Percentiles rank a stretch among this genome's conserved stretches.
Evolutionary conservation across 495 filamentous ascomycete species (phyloP).

Genomic region (Hypoxylon lienhwacheense): DNA sequence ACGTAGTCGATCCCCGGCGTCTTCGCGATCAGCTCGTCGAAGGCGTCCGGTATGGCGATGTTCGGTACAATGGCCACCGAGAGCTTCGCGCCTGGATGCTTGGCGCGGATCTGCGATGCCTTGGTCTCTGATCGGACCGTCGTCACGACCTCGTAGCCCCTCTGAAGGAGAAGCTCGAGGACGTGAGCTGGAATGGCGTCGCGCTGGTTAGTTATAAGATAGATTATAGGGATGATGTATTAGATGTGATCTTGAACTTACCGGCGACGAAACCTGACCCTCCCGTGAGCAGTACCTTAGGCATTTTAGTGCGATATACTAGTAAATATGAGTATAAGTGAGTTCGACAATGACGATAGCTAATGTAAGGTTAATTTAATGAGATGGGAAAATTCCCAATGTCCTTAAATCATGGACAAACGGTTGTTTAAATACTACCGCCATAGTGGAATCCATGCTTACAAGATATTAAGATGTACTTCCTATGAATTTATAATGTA

Average conservation of each 20-base stretch:
- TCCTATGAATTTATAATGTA: too few species aligned
- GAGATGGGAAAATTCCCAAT: too few species aligned
- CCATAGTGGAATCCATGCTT: too few species aligned
- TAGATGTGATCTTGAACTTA: conserved; percentile 26
- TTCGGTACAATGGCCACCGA: conserved; percentile 79
- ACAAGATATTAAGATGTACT: too few species aligned
- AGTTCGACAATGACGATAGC: neutral
- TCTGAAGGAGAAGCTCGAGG: conserved; percentile 70
- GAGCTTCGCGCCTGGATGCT: conserved; percentile 67
- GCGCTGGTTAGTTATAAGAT: neutral
- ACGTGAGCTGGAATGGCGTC: conserved; percentile 62
- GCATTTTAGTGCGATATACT: conserved; percentile 43
- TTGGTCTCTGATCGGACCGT: conserved; percentile 83
- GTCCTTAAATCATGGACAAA: too few species aligned
- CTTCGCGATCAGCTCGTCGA: conserved; percentile 72
- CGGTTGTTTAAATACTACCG: too few species aligned
- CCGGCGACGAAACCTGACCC: conserved; percentile 57
- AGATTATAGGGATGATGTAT: neutral
- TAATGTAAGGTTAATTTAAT: neutral
- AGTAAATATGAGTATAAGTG: neutral
- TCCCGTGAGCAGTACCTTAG: conserved; percentile 62
- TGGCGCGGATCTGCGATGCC: conserved; percentile 69
- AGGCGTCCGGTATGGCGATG: conserved; percentile 73
- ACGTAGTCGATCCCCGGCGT: conserved; percentile 81
- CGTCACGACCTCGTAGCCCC: conserved; percentile 73